Base-by-base conservation (phyloP, 2,329 filamentous ascomycete genomes). In the Cephalotrichum gorgonifer region DNA sequence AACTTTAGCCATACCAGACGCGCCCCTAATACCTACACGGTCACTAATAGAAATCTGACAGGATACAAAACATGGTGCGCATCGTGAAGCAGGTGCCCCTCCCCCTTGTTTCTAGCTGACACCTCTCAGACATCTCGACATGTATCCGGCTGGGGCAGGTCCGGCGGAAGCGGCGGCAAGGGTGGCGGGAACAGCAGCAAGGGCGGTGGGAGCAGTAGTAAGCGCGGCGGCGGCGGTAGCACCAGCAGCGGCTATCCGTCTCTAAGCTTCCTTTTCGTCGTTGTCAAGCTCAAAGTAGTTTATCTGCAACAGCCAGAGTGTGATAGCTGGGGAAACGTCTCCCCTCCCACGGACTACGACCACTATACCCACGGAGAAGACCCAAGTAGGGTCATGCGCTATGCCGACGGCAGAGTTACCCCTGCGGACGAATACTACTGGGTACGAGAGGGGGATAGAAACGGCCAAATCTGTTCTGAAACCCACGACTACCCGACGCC, bases 201-300 rank as follows among this genome's bases (percentile, higher is more conserved):
- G n/a, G n/a, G n/a, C n/a, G n/a, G n/a, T n/a, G n/a, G n/a, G n/a
- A n/a, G n/a, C n/a, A 26, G 15, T 7, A 20, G 30, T 30, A 12
- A 6, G 9, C 4, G 26, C 9, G 22, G 7, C 6, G 22, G 26
- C 25, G 15, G 20, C 26, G 7, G n/a, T 28, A 2, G 27, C 42
- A 14, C 25, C 11, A 28, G 42, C 23, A 44, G 6, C 22, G 14
- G 5, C 42, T 6, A 17, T 47, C 9, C 22, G 27, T 17, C 25
- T 12, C 48, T 60, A 2, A 62, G 57, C 30, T 71, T 71, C 49
- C 52, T 70, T 1, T 72, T 72, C 25, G 57, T 66, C 3, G 58
- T 69, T 42, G 68, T 68, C 50, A 62, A 68, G 38, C 54, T 69
- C 3, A 6, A 49, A 2, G 50, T 65, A 43, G 6, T 44, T 9